phyloP scores from a whole-genome alignment of 2,329 filamentous ascomycete species.

The Epichloe gansuensis region DNA sequence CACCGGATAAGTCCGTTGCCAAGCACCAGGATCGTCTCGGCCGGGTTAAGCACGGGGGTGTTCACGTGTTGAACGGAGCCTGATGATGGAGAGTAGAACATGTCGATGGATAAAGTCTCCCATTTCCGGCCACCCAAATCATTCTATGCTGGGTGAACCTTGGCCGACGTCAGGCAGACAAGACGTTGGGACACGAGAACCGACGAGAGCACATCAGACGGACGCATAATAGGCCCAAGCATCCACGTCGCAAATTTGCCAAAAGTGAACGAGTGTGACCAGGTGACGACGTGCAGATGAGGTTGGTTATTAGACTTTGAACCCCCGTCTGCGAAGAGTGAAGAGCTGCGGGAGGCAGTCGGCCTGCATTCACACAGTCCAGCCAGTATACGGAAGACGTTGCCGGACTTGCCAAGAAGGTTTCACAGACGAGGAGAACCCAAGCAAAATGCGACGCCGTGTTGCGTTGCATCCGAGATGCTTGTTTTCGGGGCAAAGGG shows the following conservation, averaged over 20 bases:
- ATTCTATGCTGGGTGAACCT: too few species aligned
- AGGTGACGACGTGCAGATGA: not conserved
- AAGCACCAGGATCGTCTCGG: not conserved
- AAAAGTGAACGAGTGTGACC: not conserved
- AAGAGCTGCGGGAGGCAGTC: not conserved
- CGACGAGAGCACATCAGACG: too few species aligned
- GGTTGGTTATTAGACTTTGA: too few species aligned
- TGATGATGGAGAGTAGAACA: not conserved
- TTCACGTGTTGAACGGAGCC: not conserved
- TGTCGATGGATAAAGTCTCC: not conserved
- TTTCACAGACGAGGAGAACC: not conserved
- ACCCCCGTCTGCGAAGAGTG: not conserved
- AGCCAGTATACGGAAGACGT: not conserved
- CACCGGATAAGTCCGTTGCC: not conserved
- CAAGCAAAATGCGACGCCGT: not conserved
- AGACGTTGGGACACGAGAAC: too few species aligned
- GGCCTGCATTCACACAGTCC: not conserved
- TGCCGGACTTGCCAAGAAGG: not conserved
- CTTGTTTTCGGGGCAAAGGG: conserved; percentile 5
- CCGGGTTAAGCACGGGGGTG: not conserved
- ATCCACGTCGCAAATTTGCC: not conserved
- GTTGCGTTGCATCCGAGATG: not conserved
- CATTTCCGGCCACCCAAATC: not conserved
- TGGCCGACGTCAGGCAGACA: too few species aligned
- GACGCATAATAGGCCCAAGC: not conserved